Evolutionary conservation across 1,284 basidiomycete genomes (phyloP), one percentile per base, ranked within the genome.

Genomic region (Apiotrichum domesticum): DNA sequence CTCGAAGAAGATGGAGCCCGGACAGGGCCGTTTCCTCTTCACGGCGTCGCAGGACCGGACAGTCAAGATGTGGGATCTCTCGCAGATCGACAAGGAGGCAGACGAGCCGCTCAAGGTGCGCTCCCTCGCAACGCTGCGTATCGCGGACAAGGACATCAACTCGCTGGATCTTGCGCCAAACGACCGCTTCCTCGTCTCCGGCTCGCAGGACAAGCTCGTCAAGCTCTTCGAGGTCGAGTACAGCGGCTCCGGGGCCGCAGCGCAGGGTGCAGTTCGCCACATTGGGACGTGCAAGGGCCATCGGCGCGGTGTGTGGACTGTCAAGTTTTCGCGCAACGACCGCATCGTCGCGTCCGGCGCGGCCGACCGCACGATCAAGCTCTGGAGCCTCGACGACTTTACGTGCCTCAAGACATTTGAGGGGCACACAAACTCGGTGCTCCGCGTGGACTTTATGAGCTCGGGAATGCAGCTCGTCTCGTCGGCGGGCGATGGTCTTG

Each of bases 111-210:
- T 80, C 14, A 84, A 83, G 63, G 86, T 87, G 65, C 85, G 83
- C 65, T 92, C 89, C 59, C 79, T 98, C 32, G 81, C 84, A n/a
- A 98, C 96, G 3, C 84, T 88, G 54, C 88, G 88, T 69, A 90
- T 93, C 11, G 95, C 98, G 75, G 96, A 98, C 56, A 98, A 98
- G 78, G 96, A 98, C 77, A 98, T 99, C 78, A 99, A 99, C 77
- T 85, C 93, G 48, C 81, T 98, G 43, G 96, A 98, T 73, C 80
- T 98, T 32, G 82, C 95, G 13, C 93, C 93, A 3, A 93, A 97
- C 72, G 90, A 97, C 74, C 82, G 81, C 55, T 78, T 95, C 61
- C 82, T 98, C 45, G 93, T 87, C 15, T 95, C 94, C 1, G 96
- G 92, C 15, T 97, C 93, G 14, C 96, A 98, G 75, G 96, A 99